A percentile compares a stretch with the other conserved stretches of the same genome.
Conservation (phyloP, 345 rosid genomes). For the Cardamine occulta region DNA sequence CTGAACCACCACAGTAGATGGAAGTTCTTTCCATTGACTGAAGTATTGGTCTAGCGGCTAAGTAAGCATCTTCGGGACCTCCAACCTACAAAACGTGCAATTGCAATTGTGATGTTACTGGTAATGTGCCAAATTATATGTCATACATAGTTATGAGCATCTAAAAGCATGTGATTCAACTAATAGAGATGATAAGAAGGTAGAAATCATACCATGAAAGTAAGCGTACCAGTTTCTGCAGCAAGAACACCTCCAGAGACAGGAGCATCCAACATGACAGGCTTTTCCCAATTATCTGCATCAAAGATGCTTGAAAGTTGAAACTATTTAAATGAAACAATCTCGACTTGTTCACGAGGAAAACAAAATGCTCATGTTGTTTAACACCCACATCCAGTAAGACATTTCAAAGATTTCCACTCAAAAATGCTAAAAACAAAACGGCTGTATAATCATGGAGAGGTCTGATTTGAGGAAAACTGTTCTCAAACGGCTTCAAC, state of each 20-base stretch:
- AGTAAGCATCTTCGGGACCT: slow-evolving; percentile 77
- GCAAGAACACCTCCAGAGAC: slow-evolving; percentile 97
- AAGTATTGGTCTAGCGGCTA: slow-evolving; percentile 69
- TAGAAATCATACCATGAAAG: slow-evolving; percentile 69
- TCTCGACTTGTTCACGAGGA: slow-evolving; percentile 4
- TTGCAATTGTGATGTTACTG: neutral
- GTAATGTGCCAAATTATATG: neutral
- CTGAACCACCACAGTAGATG: slow-evolving; percentile 89
- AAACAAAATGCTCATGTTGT: neutral
- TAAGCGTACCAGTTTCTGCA: slow-evolving; percentile 86
- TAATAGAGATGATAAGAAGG: slow-evolving; percentile 17
- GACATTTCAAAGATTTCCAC: neutral
- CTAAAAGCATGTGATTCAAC: slow-evolving; percentile 4
- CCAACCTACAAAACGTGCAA: slow-evolving; percentile 68
- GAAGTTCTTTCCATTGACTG: slow-evolving; percentile 79
- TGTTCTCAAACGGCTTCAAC: neutral
- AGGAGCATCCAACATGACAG: slow-evolving; percentile 96
- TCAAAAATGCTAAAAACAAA: neutral
- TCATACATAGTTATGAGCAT: neutral
- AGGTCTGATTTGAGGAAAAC: neutral
- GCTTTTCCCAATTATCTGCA: slow-evolving; percentile 63
- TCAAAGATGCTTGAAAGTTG: neutral
- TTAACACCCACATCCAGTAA: neutral
- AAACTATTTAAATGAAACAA: slow-evolving; percentile 21
- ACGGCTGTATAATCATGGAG: neutral